Conservation (phyloP, 2,329 filamentous ascomycete species). For the Pyrenochaeta sp. region DNA sequence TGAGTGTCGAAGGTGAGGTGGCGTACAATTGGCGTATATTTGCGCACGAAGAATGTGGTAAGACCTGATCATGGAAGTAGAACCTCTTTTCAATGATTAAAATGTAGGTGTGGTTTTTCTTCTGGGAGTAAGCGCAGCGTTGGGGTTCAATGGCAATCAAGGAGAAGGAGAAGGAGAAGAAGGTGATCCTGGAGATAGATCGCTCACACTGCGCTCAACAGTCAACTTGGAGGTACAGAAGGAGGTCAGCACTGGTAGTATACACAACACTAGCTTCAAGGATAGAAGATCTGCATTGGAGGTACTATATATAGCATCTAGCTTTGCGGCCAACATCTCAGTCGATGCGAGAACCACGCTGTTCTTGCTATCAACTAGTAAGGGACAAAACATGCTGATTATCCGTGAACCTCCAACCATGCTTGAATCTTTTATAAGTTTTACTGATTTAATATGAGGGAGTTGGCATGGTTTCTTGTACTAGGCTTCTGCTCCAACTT, state of each 20-base stretch:
- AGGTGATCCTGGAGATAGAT: not conserved
- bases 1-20: too few species aligned
- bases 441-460: slow-evolving; percentile 11
- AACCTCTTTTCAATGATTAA: too few species aligned
- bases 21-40: too few species aligned
- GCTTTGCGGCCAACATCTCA: not conserved
- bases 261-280: not conserved
- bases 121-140: too few species aligned
- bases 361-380: not conserved
- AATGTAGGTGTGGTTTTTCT: too few species aligned
- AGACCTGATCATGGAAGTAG: too few species aligned
- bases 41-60: too few species aligned
- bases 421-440: slow-evolving; percentile 27
- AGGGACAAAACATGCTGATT: slow-evolving; percentile 6
- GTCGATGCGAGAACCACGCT: not conserved
- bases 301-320: slow-evolving; percentile 6
- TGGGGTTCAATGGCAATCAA: too few species aligned
- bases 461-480: slow-evolving; percentile 28
- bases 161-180: too few species aligned
- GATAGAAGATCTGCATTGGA: slow-evolving; percentile 16
- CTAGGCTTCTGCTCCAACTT: slow-evolving; percentile 14
- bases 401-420: slow-evolving; percentile 18
- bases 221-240: not conserved
- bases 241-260: not conserved
- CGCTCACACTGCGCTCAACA: too few species aligned